Percentiles rank a stretch among this genome's conserved stretches.
phyloP scores from a whole-genome alignment of 2,329 filamentous ascomycete genomes.

The Fonsecaea multimorphosa region DNA sequence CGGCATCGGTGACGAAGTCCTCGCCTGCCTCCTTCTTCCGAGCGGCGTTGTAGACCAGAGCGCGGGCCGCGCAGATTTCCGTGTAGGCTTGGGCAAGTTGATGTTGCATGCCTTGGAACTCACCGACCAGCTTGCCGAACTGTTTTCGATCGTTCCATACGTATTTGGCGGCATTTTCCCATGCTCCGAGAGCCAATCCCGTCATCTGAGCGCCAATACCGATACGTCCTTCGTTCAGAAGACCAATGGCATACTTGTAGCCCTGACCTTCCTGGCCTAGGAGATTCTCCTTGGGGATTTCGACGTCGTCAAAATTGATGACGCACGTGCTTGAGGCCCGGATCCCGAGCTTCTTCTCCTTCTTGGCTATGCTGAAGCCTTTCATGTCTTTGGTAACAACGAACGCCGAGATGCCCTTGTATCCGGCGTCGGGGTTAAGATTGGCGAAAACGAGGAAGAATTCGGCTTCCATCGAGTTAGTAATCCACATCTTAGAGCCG shows the following conservation, averaged over 20 bases:
- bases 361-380: conserved; percentile 96
- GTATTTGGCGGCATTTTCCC: conserved; percentile 92
- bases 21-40: conserved; percentile 98
- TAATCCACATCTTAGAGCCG: conserved; percentile 99
- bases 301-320: conserved; percentile 95
- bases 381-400: conserved; percentile 87
- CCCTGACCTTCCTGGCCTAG: conserved; percentile 88
- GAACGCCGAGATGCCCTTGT: conserved; percentile 97
- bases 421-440: conserved; percentile 86
- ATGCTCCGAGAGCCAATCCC: conserved; percentile 89
- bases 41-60: conserved; percentile 92
- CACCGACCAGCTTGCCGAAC: conserved; percentile 89
- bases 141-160: conserved; percentile 98
- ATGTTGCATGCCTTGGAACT: conserved; percentile 99
- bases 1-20: conserved; percentile 92
- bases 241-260: conserved; percentile 95
- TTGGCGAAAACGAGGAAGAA: conserved; percentile 99
- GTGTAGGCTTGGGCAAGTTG: conserved; percentile 96
- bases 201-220: conserved; percentile 99
- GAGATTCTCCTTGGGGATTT: conserved; percentile 85
- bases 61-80: conserved; percentile 88
- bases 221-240: conserved; percentile 95
- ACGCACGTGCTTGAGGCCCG: conserved; percentile 95
- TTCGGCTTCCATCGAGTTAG: conserved; percentile 89
- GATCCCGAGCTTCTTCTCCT: conserved; percentile 99